Conservation (phyloP, 441 rosid genomes). For the Corymbia calophylla region DNA sequence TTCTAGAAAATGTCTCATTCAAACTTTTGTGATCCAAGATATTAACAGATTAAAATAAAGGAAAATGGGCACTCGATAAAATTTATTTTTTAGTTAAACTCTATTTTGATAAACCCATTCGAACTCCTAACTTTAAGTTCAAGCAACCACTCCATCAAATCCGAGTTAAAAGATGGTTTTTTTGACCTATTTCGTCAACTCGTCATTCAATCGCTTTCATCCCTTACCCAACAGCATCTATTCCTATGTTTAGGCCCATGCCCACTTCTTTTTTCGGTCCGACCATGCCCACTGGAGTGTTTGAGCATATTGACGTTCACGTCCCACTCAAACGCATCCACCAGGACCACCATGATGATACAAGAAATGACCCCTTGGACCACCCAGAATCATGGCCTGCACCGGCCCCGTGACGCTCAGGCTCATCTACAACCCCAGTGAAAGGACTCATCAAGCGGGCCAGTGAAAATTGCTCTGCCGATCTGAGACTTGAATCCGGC, state of each 20-base stretch:
- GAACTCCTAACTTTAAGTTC: neutral
- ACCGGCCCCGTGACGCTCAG: neutral
- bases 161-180: too few relatives aligned
- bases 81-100: neutral
- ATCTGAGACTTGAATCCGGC: neutral
- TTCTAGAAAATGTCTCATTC: rapidly evolving
- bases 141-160: neutral
- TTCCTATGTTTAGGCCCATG: neutral
- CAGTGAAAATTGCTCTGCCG: neutral
- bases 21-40: neutral
- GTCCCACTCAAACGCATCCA: neutral
- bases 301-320: neutral
- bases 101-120: neutral
- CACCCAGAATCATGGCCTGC: neutral
- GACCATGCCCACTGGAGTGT: too few relatives aligned
- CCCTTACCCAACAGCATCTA: neutral
- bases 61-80: rapidly evolving
- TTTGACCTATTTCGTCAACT: neutral
- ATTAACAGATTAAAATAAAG: neutral
- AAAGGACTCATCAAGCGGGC: neutral
- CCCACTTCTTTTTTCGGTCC: neutral
- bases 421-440: neutral
- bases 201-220: neutral
- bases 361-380: neutral
- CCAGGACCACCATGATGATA: neutral